Evolutionary conservation across 2,329 filamentous ascomycete species (phyloP), one percentile per base, ranked within the genome.

Genomic region (Diaporthe amygdali): DNA sequence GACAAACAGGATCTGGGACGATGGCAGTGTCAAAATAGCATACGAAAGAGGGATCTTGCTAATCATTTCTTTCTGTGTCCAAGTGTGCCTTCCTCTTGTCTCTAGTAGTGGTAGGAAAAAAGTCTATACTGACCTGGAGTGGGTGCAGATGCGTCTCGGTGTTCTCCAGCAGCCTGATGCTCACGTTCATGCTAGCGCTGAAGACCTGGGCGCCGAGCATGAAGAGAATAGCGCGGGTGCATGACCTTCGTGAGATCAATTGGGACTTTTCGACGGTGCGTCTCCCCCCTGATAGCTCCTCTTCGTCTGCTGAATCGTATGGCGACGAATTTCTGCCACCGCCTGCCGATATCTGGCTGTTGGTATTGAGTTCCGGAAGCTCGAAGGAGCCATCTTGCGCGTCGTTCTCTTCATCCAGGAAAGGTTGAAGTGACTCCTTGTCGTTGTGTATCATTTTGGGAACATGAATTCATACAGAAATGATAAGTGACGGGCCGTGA

Each of bases 181-280:
- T 51, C 15, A 69, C 67, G 34, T 69, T 61, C 67, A 69, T 69
- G 44, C 54, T 51, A 15, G 67, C 67, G 30, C 67, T 63, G 17
- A 69, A 69, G 44, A 63, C n/a, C 34, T 69, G 67, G 2, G 67
- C 54, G 44, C 67, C 44, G 22, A 69, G 46, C 54, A 69, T 69
- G 44, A 61, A 69, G 32, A 32, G 8, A 25, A 69, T 61, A 34
- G 54, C 67, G 20, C 61, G 51, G 27, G 66, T 59, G 15, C 54
- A 54, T 17, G 66, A 37, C 14, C 46, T 47, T 46, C 32, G 51
- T 6, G 17, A 22, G 9, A 14, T 12, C 22, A 54, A 30, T 2
- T 15, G 30, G 2, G 32, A 10, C 17, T 59, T 61, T n/a, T 59
- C 30, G 10, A 27, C 14, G 32, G 41, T 12, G 7, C 8, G 2